A percentile compares a stretch with the other conserved stretches of the same genome.
phyloP scores from a whole-genome alignment of 176 grass and related monocot species.

The Metroxylon sagu region DNA sequence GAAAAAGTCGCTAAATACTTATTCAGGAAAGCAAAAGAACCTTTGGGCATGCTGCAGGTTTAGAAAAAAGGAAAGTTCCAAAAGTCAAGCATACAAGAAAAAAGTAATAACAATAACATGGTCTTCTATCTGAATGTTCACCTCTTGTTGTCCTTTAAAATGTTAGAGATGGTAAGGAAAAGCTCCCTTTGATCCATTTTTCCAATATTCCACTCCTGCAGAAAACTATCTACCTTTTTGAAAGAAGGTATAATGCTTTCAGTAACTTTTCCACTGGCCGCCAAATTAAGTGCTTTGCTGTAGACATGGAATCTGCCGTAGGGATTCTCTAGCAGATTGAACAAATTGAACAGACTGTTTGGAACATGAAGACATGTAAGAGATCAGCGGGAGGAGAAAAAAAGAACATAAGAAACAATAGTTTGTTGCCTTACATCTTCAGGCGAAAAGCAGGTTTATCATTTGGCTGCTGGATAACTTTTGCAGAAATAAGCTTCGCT shows the following conservation, averaged over 20 bases:
- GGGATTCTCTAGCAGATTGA: slow-evolving; percentile 63
- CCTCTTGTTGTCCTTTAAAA: slow-evolving; percentile 84
- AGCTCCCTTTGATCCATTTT: slow-evolving; percentile 67
- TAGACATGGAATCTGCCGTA: slow-evolving; percentile 66
- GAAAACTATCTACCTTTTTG: slow-evolving; percentile 66
- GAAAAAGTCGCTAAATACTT: slow-evolving; percentile 80
- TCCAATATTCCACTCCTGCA: slow-evolving; percentile 65
- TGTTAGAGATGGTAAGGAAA: slow-evolving; percentile 42
- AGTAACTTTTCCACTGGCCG: slow-evolving; percentile 39
- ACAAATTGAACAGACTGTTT: slow-evolving; percentile 65
- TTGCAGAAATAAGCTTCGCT: slow-evolving; percentile 56
- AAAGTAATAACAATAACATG: background rate
- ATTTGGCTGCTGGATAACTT: slow-evolving; percentile 50
- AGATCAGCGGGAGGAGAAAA: background rate
- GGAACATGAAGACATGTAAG: slow-evolving; percentile 8
- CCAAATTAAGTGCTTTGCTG: slow-evolving; percentile 65
- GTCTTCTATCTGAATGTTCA: background rate
- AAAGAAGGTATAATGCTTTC: slow-evolving; percentile 68
- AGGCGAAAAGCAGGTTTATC: slow-evolving; percentile 65
- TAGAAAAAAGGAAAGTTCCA: background rate
- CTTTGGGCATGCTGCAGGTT: slow-evolving; percentile 58
- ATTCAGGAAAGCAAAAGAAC: slow-evolving; percentile 65
- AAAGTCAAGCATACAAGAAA: slow-evolving; percentile 1
- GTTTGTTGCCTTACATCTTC: slow-evolving; percentile 44
- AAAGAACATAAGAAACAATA: background rate